Conservation (phyloP, 495 filamentous ascomycete species). For the Aspergillus haitiensis region DNA sequence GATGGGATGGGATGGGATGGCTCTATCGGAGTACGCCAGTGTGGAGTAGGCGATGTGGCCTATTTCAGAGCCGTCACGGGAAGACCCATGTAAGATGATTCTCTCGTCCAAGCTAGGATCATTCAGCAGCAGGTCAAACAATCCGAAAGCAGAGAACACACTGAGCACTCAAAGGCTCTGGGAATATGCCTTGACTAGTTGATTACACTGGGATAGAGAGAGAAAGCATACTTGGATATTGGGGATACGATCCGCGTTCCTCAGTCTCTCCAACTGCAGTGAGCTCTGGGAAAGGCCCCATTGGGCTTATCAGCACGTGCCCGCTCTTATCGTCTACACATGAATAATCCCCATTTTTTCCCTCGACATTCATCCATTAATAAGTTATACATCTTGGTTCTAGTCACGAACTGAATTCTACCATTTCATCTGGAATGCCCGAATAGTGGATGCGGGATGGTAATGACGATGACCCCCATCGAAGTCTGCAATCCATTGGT, state of each 20-base stretch:
- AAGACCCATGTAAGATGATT: not conserved
- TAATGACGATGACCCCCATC: too few species aligned
- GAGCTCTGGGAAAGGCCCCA: not conserved
- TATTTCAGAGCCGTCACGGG: not conserved
- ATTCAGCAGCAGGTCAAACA: too few species aligned
- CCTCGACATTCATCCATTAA: too few species aligned
- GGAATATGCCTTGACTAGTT: not conserved
- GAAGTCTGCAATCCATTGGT: conserved; percentile 8
- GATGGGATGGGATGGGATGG: too few species aligned
- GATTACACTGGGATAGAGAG: not conserved
- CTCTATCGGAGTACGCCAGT: not conserved
- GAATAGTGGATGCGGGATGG: too few species aligned
- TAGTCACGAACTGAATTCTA: too few species aligned
- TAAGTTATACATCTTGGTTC: too few species aligned
- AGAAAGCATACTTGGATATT: not conserved
- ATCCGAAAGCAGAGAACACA: not conserved
- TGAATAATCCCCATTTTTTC: not conserved
- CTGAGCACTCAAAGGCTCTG: not conserved
- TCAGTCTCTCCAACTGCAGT: too few species aligned
- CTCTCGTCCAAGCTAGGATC: too few species aligned
- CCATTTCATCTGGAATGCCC: too few species aligned
- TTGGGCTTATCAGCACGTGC: conserved; percentile 27
- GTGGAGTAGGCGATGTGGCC: conserved; percentile 5
- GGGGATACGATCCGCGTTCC: too few species aligned
- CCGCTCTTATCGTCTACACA: not conserved